phyloP scores from a whole-genome alignment of 73 alveolate genomes.

The Paramecium tetraurelia region DNA sequence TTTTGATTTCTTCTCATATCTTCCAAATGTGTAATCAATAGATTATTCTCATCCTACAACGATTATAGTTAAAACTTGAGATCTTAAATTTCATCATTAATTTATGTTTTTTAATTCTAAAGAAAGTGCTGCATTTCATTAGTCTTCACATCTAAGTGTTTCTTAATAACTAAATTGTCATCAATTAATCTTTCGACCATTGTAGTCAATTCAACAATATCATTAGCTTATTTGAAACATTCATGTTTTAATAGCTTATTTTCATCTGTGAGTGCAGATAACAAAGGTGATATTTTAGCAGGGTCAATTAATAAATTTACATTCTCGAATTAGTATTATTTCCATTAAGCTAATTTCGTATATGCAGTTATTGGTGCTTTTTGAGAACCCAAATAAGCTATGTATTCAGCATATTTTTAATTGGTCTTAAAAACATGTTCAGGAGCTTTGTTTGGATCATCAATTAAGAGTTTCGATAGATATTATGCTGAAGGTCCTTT shows the following conservation, averaged over 20 bases:
- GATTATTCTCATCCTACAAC: constrained; percentile 24
- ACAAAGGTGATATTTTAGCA: constrained; percentile 19
- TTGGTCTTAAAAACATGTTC: background rate
- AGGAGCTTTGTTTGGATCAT: background rate
- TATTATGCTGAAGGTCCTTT: constrained; percentile 42
- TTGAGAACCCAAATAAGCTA: background rate
- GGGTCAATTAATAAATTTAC: constrained; percentile 7
- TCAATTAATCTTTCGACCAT: constrained; percentile 23
- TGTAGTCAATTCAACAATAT: background rate
- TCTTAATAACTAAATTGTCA: background rate
- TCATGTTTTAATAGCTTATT: constrained; percentile 10
- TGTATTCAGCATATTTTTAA: constrained; percentile 30
- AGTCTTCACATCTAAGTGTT: background rate
- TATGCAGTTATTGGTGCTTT: background rate
- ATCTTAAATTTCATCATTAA: background rate
- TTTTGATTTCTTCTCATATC: constrained; percentile 13
- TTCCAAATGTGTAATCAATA: constrained; percentile 13
- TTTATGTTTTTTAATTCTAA: background rate
- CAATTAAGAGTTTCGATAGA: background rate
- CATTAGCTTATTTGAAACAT: constrained; percentile 18
- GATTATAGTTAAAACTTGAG: background rate
- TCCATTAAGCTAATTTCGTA: constrained; percentile 27
- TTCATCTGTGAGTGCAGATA: background rate
- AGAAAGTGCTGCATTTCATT: background rate
- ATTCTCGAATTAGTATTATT: background rate